Conservation (phyloP, 2,329 filamentous ascomycete species). For the Phialophora tarda region DNA sequence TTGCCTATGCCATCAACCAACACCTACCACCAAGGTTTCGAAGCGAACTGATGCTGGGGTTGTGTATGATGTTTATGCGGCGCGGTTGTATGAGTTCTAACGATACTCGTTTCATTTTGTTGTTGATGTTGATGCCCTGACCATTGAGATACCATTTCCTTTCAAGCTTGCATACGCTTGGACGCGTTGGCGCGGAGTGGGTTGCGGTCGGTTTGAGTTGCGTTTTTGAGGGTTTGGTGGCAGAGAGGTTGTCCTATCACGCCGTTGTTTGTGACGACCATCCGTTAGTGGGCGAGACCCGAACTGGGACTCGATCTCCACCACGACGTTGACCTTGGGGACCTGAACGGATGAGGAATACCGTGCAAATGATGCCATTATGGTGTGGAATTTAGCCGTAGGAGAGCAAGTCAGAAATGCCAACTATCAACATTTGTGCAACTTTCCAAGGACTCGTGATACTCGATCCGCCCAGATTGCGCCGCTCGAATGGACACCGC, state of each 20-base stretch:
- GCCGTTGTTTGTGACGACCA: not conserved
- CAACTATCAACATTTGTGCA: not conserved
- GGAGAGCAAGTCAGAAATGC: not conserved
- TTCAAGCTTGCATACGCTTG: constrained; percentile 7
- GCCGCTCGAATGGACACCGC: not conserved
- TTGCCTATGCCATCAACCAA: not conserved
- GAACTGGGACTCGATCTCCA: not conserved
- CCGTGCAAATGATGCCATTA: not conserved
- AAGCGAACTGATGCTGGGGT: constrained; percentile 39
- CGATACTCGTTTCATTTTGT: constrained; percentile 1
- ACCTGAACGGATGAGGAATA: not conserved
- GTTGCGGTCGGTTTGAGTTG: not conserved
- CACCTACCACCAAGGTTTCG: constrained; percentile 44
- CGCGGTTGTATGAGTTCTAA: constrained; percentile 6
- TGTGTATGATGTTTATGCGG: constrained; percentile 3
- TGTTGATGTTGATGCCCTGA: constrained; percentile 1
- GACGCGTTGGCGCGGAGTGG: not conserved
- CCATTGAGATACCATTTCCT: constrained; percentile 10
- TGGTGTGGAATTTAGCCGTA: constrained; percentile 3
- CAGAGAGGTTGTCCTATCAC: not conserved
- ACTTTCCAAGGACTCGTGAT: not conserved
- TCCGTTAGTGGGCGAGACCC: not conserved
- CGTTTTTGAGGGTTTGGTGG: not conserved
- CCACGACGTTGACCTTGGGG: not conserved
- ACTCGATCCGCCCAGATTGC: not conserved